Percentiles rank a stretch among this genome's conserved stretches.
Conservation (phyloP, 805 yeast species). For the Kockiozyma suomiensis region DNA sequence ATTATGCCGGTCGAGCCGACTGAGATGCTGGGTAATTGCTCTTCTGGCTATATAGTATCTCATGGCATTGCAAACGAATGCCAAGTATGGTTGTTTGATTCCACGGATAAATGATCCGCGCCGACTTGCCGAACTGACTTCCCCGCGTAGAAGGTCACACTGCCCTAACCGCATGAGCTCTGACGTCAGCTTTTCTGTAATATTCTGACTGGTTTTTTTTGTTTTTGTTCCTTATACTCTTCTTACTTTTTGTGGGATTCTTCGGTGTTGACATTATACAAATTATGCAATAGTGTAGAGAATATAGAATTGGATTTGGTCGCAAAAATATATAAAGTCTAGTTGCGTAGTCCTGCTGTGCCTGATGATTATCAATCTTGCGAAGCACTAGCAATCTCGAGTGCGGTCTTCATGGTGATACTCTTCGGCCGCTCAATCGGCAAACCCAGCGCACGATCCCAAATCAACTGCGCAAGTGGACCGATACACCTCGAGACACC, state of each 20-base stretch:
- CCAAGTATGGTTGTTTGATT: too few relatives aligned
- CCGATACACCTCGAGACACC: slow-evolving; percentile 84
- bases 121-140: not conserved
- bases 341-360: too few relatives aligned
- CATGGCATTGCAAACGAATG: too few relatives aligned
- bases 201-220: too few relatives aligned
- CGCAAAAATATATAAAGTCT: too few relatives aligned
- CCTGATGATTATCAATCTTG: too few relatives aligned
- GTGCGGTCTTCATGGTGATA: slow-evolving; percentile 89
- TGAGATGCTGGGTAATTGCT: too few relatives aligned
- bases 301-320: too few relatives aligned
- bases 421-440: slow-evolving; percentile 87
- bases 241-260: too few relatives aligned
- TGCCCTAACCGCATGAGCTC: slow-evolving; percentile 9
- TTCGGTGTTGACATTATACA: too few relatives aligned
- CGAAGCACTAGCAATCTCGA: slow-evolving; percentile 52
- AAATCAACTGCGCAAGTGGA: slow-evolving; percentile 73
- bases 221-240: too few relatives aligned
- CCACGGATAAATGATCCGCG: not conserved
- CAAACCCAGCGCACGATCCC: slow-evolving; percentile 75
- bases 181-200: not conserved
- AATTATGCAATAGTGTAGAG: too few relatives aligned
- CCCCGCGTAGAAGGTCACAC: slow-evolving; percentile 1
- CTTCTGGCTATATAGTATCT: not conserved
- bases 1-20: not conserved